Conservation (phyloP, 352 stramenopile genomes). For the Phytophthora pluvialis region DNA sequence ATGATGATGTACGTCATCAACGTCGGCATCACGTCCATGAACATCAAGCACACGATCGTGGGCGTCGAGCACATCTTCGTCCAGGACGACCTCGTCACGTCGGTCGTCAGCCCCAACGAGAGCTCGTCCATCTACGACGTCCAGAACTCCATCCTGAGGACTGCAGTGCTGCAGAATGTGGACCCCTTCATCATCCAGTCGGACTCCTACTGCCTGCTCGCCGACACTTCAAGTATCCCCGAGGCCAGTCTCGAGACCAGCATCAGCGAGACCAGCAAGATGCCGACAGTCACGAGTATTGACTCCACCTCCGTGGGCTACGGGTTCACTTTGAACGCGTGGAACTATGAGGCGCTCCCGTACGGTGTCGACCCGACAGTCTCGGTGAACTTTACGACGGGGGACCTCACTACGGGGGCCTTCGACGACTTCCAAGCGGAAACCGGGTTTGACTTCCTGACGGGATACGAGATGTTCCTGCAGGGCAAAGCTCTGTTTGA, state of each 20-base stretch:
- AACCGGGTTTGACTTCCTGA: conserved; percentile 31
- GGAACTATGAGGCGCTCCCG: conserved; percentile 53
- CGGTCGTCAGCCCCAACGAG: not conserved
- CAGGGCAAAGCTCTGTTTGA: conserved; percentile 54
- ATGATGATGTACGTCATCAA: conserved; percentile 49
- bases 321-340: conserved; percentile 44
- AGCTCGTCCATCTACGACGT: conserved; percentile 20
- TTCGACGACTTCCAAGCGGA: conserved; percentile 27
- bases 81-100: conserved; percentile 33
- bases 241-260: conserved; percentile 11
- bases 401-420: not conserved
- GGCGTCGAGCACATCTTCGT: conserved; percentile 44
- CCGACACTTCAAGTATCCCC: conserved; percentile 1
- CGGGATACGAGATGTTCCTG: conserved; percentile 47
- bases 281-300: conserved; percentile 40
- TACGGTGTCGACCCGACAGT: conserved; percentile 21
- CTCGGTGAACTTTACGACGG: conserved; percentile 23
- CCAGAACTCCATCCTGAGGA: conserved; percentile 49
- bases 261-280: conserved; percentile 28
- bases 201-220: conserved; percentile 36
- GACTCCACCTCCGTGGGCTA: conserved; percentile 45
- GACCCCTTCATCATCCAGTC: conserved; percentile 39
- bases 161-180: conserved; percentile 33
- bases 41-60: conserved; percentile 42
- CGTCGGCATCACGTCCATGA: conserved; percentile 45